Percentiles rank a stretch among this genome's conserved stretches.
Evolutionary conservation across 208 protist species (phyloP).

Genomic region (Leishmania amazonensis): DNA sequence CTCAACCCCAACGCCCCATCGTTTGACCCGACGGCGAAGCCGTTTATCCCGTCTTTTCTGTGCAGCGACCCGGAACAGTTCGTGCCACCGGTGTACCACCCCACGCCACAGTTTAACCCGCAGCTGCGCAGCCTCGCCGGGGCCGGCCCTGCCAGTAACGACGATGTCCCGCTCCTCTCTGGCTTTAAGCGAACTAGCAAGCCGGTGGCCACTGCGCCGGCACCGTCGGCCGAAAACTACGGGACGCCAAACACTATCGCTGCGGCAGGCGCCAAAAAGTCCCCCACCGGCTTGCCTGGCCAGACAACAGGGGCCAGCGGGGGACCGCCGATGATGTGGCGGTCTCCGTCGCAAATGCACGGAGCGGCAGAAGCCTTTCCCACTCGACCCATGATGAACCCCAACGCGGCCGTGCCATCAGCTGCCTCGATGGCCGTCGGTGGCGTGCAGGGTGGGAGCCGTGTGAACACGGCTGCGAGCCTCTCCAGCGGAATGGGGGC

Average conservation of each 20-base stretch:
- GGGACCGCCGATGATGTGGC: conserved; percentile 19
- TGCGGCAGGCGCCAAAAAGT: background rate
- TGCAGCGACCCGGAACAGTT: conserved; percentile 23
- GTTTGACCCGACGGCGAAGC: conserved; percentile 63
- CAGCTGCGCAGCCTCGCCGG: conserved; percentile 15
- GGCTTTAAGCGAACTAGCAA: conserved; percentile 32
- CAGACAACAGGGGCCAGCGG: background rate
- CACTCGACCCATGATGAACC: conserved; percentile 6
- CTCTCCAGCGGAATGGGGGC: conserved; percentile 10
- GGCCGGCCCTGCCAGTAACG: conserved; percentile 1
- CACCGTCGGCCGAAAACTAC: conserved; percentile 6
- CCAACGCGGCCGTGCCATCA: background rate
- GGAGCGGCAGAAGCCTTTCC: conserved; percentile 19
- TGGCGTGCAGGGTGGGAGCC: background rate
- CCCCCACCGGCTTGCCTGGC: background rate
- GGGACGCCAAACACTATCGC: conserved; percentile 10
- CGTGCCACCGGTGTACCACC: conserved; percentile 21
- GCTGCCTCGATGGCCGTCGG: background rate
- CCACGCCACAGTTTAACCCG: conserved; percentile 27
- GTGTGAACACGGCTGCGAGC: conserved; percentile 9
- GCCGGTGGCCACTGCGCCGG: background rate
- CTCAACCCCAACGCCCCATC: conserved; percentile 65
- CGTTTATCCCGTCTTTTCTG: conserved; percentile 29
- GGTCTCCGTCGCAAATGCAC: background rate
- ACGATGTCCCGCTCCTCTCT: conserved; percentile 34